Conservation (phyloP, 2,329 filamentous ascomycete genomes). For the Penicillium decumbens region DNA sequence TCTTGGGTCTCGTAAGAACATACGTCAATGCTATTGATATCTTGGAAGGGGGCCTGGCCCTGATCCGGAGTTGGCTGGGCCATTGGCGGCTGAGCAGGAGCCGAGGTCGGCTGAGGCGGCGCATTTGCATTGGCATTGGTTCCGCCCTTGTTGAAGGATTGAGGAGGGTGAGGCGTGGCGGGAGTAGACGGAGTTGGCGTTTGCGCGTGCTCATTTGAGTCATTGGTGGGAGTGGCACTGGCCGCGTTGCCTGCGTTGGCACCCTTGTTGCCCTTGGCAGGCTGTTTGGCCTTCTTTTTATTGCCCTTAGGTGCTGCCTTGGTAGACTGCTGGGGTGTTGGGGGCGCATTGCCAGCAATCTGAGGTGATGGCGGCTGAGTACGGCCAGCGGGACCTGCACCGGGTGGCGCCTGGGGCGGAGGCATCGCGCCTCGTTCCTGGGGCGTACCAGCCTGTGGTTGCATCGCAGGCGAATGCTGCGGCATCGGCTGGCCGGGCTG, state of each 20-base stretch:
- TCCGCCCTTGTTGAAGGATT: conserved; percentile 42
- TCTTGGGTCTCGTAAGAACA: conserved; percentile 13
- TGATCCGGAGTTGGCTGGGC: conserved; percentile 35
- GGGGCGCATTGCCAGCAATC: conserved; percentile 49
- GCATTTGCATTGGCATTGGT: conserved; percentile 33
- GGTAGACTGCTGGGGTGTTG: conserved; percentile 58
- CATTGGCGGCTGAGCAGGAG: conserved; percentile 34
- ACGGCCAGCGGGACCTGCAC: conserved; percentile 37
- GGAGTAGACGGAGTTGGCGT: conserved; percentile 48
- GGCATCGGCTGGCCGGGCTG: conserved; percentile 45
- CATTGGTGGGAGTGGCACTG: conserved; percentile 43
- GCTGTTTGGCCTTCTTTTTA: conserved; percentile 52
- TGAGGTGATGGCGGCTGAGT: conserved; percentile 44
- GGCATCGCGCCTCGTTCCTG: conserved; percentile 54
- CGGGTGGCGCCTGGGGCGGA: conserved; percentile 45
- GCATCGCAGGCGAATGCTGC: conserved; percentile 42
- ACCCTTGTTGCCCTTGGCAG: conserved; percentile 41
- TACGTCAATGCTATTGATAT: conserved; percentile 39
- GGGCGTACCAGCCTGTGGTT: conserved; percentile 51
- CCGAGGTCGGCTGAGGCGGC: conserved; percentile 34
- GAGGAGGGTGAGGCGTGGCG: conserved; percentile 45
- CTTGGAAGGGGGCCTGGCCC: conserved; percentile 30
- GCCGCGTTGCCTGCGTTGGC: conserved; percentile 37
- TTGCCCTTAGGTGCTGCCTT: conserved; percentile 57
- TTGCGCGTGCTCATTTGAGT: conserved; percentile 44